Evolutionary conservation across 257 asterid genomes (phyloP), one percentile per base, ranked within the genome.

Genomic region (Solanum habrochaites): DNA sequence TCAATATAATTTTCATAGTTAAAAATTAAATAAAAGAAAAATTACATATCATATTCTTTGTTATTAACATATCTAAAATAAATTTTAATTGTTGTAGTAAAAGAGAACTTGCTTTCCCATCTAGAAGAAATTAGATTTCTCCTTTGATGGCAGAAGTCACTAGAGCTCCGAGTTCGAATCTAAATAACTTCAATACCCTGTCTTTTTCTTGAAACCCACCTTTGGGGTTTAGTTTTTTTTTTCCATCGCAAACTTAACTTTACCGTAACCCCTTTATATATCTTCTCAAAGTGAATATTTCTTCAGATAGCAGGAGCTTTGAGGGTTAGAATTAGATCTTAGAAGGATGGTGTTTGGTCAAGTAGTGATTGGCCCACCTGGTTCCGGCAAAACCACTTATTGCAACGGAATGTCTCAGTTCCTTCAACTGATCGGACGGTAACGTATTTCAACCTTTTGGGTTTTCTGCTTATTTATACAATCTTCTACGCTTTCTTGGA

Each of bases 371-470:
- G 99, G 99, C 4, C 99, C 99, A 8, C 99, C 99, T 75, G 99
- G 99, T 90, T 97, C 99, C 23, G 99, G 99, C 88, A 95, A 96
- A 93, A 97, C 98, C 37, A 97, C 99, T 86, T 96, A 94, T 91
- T 95, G 99, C 96, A 95, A 97, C 73, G 99, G 99, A 92, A 94
- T 97, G 98, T 97, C 99, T 88, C 99, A 97, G 74, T 97, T 97
- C 86, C 99, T 97, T 74, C 91, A 86, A 80, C 99, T 97, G 88
- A 90, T 96, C 32, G 98, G 99, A 90, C 89, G 99, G 99, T 95
- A 92, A 80, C 8, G 7, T 29, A 71, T 71, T 83, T 12, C 29
- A 43, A 67, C 82, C 40, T 20, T 87, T 72, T 81, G 29, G 18
- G 13, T 20, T n/a, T 78, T 25, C 40, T 78, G 66, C 66, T 75